A percentile compares a stretch with the other conserved stretches of the same genome.
phyloP scores from a whole-genome alignment of 805 yeast genomes.

The Candida khao-thaluensis region DNA sequence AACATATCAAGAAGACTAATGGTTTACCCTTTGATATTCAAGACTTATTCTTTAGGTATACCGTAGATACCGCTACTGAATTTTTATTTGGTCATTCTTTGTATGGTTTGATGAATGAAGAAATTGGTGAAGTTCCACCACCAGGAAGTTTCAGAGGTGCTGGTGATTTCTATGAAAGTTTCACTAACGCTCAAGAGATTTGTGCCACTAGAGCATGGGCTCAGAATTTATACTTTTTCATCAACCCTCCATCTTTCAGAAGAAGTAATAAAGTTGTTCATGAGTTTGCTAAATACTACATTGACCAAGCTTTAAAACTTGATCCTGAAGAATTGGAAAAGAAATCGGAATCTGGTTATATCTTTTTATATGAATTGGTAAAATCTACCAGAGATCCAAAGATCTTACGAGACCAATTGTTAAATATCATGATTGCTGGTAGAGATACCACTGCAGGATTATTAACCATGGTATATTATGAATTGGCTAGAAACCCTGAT shows the following conservation, averaged over 20 bases:
- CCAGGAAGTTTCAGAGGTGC: slow-evolving; percentile 18
- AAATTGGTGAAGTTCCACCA: slow-evolving; percentile 27
- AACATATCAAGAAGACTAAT: slow-evolving; percentile 21
- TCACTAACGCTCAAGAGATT: slow-evolving; percentile 32
- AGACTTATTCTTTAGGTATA: slow-evolving; percentile 29
- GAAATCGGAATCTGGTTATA: slow-evolving; percentile 29
- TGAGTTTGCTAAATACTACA: slow-evolving; percentile 30
- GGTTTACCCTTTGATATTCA: slow-evolving; percentile 31
- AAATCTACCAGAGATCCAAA: slow-evolving; percentile 38
- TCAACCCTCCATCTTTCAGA: slow-evolving; percentile 31
- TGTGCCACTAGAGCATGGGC: slow-evolving; percentile 34
- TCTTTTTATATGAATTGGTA: slow-evolving; percentile 41
- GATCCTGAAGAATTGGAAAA: slow-evolving; percentile 28
- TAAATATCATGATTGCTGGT: slow-evolving; percentile 42
- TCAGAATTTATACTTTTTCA: slow-evolving; percentile 24
- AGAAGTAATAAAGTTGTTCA: slow-evolving; percentile 31
- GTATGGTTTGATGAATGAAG: slow-evolving; percentile 25
- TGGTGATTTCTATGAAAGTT: slow-evolving; percentile 24
- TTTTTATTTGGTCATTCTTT: slow-evolving; percentile 38
- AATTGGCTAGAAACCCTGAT: slow-evolving; percentile 32
- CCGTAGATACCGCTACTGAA: slow-evolving; percentile 39
- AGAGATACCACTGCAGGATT: slow-evolving; percentile 41
- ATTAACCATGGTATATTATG: slow-evolving; percentile 29
- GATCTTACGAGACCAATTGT: slow-evolving; percentile 39
- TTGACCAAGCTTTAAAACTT: slow-evolving; percentile 29